A percentile compares a stretch with the other conserved stretches of the same genome.
phyloP scores from a whole-genome alignment of 1,284 basidiomycete genomes.

The Trametes sp. region DNA sequence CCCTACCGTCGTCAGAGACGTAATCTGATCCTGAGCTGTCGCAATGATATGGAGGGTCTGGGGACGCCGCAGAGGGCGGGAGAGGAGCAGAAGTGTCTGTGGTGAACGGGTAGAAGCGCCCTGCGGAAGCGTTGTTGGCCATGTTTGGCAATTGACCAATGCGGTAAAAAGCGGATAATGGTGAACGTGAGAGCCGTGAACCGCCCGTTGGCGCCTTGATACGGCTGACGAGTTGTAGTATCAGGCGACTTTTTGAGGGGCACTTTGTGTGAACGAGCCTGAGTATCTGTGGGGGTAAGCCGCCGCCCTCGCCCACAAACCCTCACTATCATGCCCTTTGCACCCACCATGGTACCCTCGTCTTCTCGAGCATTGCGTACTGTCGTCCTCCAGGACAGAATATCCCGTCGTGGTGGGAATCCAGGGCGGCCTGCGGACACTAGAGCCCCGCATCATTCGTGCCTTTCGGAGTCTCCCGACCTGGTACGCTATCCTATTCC shows the following conservation, averaged over 20 bases:
- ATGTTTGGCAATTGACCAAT: constrained; percentile 36
- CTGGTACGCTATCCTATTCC: too few species aligned
- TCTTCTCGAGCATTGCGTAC: not conserved
- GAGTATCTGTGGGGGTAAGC: not conserved
- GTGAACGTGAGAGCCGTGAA: constrained; percentile 34
- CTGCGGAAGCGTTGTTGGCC: constrained; percentile 34
- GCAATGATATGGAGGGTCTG: constrained; percentile 23
- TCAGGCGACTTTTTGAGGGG: not conserved
- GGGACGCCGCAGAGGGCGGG: constrained; percentile 25
- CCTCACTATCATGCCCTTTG: not conserved
- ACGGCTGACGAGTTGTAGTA: constrained; percentile 14
- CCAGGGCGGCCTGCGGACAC: too few species aligned
- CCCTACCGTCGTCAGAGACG: constrained; percentile 29
- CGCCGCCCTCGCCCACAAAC: not conserved
- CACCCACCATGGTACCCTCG: not conserved
- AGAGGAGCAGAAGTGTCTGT: constrained; percentile 25
- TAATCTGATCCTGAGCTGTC: constrained; percentile 33
- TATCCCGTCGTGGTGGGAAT: too few species aligned
- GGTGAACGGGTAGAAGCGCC: constrained; percentile 33
- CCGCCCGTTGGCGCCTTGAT: constrained; percentile 4
- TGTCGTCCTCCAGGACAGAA: not conserved
- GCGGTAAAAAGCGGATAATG: constrained; percentile 28
- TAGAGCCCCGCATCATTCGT: too few species aligned
- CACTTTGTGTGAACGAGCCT: not conserved
- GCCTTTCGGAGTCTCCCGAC: too few species aligned